These are phyloP conservation scores for Stromatinia cepivora DNA, from an alignment of 2,329 filamentous ascomycete genomes.

Conservation along the genomic window DNA sequence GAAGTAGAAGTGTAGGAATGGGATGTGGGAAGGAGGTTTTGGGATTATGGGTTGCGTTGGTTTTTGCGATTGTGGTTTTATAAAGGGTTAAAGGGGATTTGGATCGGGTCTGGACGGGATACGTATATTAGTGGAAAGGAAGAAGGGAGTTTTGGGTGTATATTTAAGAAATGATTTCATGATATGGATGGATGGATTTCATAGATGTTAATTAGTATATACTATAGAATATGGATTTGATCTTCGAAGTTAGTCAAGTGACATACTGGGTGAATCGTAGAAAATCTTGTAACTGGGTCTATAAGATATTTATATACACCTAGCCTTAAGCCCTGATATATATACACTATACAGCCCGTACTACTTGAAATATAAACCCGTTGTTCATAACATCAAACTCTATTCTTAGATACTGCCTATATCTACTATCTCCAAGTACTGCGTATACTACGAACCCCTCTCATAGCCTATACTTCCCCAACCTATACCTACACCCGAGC, in stretches of 20 bases:
- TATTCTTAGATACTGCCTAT: too few species aligned
- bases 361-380: too few species aligned
- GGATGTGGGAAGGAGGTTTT: constrained; percentile 46
- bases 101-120: neutral
- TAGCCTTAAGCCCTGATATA: too few species aligned
- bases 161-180: neutral
- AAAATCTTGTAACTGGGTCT: too few species aligned
- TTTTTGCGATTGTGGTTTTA: constrained; percentile 20
- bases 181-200: neutral
- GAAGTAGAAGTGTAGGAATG: constrained; percentile 69
- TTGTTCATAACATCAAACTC: too few species aligned
- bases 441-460: too few species aligned
- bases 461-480: too few species aligned
- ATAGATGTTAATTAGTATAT: too few species aligned
- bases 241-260: neutral
- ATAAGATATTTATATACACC: neutral
- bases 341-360: too few species aligned
- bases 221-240: neutral
- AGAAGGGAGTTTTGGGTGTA: neutral
- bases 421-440: too few species aligned
- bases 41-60: constrained; percentile 20
- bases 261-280: too few species aligned
- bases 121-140: neutral
- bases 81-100: neutral
- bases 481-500: too few species aligned